These are phyloP conservation scores for Phytophthora brassicae DNA, from an alignment of 352 stramenopile genomes.

Conservation along the genomic window DNA sequence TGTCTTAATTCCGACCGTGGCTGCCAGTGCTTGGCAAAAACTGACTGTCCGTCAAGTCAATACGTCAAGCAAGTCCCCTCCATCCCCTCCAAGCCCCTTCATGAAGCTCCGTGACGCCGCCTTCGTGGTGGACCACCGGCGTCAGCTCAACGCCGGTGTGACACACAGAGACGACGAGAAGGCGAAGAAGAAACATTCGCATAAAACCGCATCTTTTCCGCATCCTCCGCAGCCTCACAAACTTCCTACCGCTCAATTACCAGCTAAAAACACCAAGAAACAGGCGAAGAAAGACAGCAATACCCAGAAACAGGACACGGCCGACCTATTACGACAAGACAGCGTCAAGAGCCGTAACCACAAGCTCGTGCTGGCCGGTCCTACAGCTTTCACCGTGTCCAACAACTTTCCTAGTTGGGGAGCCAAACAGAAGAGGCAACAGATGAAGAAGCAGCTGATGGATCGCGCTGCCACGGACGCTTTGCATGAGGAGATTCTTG, in stretches of 20 bases:
- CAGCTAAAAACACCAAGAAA: constrained; percentile 22
- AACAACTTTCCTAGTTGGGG: constrained; percentile 43
- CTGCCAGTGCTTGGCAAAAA: constrained; percentile 6
- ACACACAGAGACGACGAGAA: constrained; percentile 33
- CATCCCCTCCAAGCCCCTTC: not conserved
- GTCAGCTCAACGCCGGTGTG: constrained; percentile 26
- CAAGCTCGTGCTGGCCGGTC: constrained; percentile 53
- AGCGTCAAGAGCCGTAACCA: constrained; percentile 76
- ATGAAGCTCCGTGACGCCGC: constrained; percentile 49
- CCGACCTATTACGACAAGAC: constrained; percentile 42
- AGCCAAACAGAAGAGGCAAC: constrained; percentile 23
- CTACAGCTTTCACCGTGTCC: constrained; percentile 15
- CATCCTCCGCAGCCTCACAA: constrained; percentile 4
- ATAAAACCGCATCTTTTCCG: constrained; percentile 9
- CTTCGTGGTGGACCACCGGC: constrained; percentile 45
- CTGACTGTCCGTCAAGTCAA: not conserved
- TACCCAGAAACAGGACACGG: constrained; percentile 30
- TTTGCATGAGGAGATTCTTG: constrained; percentile 82
- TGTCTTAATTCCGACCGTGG: constrained; percentile 17
- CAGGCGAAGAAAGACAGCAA: constrained; percentile 40
- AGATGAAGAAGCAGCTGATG: not conserved
- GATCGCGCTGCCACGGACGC: constrained; percentile 37
- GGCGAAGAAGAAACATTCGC: constrained; percentile 36
- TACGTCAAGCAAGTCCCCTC: no score
- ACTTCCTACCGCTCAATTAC: not conserved